Evolutionary conservation across 805 yeast species (phyloP).

Genomic region (Candida hungchunana): DNA sequence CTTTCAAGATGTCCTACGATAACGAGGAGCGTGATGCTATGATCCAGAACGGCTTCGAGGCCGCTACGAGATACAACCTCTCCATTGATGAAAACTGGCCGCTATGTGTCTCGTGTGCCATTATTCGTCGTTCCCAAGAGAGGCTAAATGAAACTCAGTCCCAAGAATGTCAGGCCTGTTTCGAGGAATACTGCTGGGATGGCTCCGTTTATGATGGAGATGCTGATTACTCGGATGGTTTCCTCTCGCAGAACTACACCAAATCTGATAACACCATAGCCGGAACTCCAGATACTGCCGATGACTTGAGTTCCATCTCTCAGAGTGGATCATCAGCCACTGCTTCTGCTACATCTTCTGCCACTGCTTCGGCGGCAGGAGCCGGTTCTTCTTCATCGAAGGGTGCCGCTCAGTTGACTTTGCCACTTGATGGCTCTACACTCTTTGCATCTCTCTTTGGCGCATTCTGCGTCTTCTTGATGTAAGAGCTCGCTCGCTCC

Average conservation of each 20-base stretch:
- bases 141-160: slow-evolving; percentile 52
- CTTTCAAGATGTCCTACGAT: slow-evolving; percentile 60
- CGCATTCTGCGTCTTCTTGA: slow-evolving; percentile 8
- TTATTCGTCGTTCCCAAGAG: slow-evolving; percentile 74
- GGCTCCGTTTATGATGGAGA: slow-evolving; percentile 32
- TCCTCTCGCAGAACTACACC: slow-evolving; percentile 10
- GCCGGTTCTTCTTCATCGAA: slow-evolving; percentile 2
- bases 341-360: slow-evolving; percentile 6
- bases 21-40: slow-evolving; percentile 53
- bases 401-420: slow-evolving; percentile 4
- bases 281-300: slow-evolving; percentile 10
- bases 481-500: slow-evolving; percentile 2
- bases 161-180: slow-evolving; percentile 69
- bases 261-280: background rate
- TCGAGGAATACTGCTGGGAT: slow-evolving; percentile 72
- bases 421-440: slow-evolving; percentile 3
- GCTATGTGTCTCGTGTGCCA: slow-evolving; percentile 79
- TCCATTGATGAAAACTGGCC: slow-evolving; percentile 67
- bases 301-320: background rate
- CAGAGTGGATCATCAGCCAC: slow-evolving; percentile 4
- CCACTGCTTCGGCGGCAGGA: slow-evolving; percentile 3
- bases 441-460: slow-evolving; percentile 12
- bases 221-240: slow-evolving; percentile 5
- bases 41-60: slow-evolving; percentile 72
- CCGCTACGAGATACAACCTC: slow-evolving; percentile 58